Conservation (phyloP, 164 flowering plant genomes). For the Platanus orientalis region DNA sequence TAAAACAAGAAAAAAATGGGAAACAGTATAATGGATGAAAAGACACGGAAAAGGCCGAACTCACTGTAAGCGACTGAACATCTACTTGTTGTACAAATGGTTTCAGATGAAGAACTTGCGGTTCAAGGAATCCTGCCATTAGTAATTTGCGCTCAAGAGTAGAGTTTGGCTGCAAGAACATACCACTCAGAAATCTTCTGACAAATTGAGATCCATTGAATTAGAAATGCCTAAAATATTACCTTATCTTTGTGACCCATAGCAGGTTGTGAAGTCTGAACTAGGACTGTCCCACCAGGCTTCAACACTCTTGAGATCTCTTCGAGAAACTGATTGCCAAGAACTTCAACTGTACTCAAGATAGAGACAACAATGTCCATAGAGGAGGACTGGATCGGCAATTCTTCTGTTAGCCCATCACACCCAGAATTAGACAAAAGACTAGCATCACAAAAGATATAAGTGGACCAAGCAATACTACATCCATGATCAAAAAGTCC, state of each 20-base stretch:
- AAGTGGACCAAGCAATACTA: too few species aligned
- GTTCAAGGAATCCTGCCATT: constrained; percentile 68
- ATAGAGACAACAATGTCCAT: constrained; percentile 38
- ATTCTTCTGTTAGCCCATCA: constrained; percentile 11
- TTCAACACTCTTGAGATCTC: constrained; percentile 60
- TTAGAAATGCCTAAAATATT: too few species aligned
- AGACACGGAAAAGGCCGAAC: constrained; percentile 13
- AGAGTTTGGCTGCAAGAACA: constrained; percentile 50
- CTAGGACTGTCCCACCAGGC: constrained; percentile 61
- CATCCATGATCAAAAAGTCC: too few species aligned
- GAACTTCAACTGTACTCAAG: constrained; percentile 37
- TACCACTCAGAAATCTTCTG: too few species aligned
- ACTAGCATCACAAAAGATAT: too few species aligned
- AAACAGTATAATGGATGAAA: too few species aligned
- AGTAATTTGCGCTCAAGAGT: constrained; percentile 55
- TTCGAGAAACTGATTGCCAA: constrained; percentile 33
- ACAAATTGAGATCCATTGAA: too few species aligned
- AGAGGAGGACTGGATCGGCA: constrained; percentile 62
- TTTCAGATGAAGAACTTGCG: constrained; percentile 33
- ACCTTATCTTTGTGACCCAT: constrained; percentile 22
- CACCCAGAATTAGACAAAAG: too few species aligned
- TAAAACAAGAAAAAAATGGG: too few species aligned
- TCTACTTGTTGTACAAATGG: constrained; percentile 21
- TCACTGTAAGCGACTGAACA: constrained; percentile 41
- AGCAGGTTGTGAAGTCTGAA: constrained; percentile 25